Base-by-base conservation (phyloP, 805 yeast species). In the Danielia oregonensis region DNA sequence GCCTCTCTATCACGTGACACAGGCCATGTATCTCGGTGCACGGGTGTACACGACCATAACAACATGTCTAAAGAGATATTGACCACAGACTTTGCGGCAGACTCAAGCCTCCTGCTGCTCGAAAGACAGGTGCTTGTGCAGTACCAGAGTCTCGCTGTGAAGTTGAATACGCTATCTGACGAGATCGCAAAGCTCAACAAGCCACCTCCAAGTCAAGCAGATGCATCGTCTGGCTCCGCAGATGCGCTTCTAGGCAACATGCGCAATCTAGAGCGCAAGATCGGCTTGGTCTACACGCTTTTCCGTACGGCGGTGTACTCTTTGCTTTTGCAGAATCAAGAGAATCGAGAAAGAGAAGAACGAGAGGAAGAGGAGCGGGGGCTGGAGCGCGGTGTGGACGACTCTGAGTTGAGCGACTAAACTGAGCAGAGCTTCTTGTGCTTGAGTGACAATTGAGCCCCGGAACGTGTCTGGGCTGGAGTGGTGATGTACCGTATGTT, bases 251-350 rank as follows among this genome's bases (percentile, higher is more conserved):
- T 63, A 17, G 76, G 72, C 23, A 74, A 75, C 41, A 54, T 82
- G 44, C 65, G 86, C 18, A 72, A 66, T 16, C 66, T 82, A 33
- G 89, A 82, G 46, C 66, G 75, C 41, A 80, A 80, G 43, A 65
- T 78, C 9, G 80, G 82, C 1, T 56, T 81, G 33, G 82, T 82
- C 4, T 78, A 78, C 32, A 81, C 87, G 1, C 54, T 79, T 27
- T 71, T 82, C 56, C 78, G 80, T 44, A 81, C 84, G 4, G 82
- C 87, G 3, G 86, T 82, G 4, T 82, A 82, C 51, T 74, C 81
- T 12, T 60, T 82, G 33, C 73, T 78, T 36, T 51, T 78, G 25
- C 80, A 78, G 45, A 45, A 43, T 26, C 45, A 43, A 23, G 45
- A 37, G 32, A 21, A 30, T 13, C 23, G 23, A 9, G 33, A 29